Evolutionary conservation across 2,329 filamentous ascomycete species (phyloP), one percentile per base, ranked within the genome.

Genomic region (Delphinella strobiligena): DNA sequence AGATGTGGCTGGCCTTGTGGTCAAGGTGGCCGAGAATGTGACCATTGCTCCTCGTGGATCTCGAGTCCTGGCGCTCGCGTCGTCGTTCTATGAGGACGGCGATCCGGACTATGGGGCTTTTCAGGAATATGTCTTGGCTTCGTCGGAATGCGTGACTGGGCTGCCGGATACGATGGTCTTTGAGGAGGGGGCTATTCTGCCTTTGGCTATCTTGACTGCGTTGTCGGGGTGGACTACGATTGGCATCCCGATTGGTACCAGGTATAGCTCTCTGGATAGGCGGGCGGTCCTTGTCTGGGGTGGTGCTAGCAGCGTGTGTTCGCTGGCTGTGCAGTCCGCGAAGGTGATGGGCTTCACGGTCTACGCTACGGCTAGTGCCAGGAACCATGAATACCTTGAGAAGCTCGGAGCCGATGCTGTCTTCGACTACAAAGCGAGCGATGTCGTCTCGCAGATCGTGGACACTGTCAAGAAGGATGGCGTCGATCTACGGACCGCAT

Each of bases 221-320:
- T 49, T 63, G 12, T 34, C 16, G 14, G 42, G 31, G n/a, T n/a
- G n/a, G n/a, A n/a, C n/a, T n/a, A n/a, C n/a, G n/a, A n/a, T n/a
- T 42, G 39, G 35, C 38, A 17, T 10, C 44, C 17, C 45, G 45
- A 19, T 51, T 51, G 33, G 42, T 52, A 32, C 42, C 47, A 10
- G 49, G 47, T 17, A 41, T 47, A 17, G 29, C 14, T 45, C 2
- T 53, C 47, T 4, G 54, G 54, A 12, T 54, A 63, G 36, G 49
- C 55, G 34, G 30, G 49, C 55, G 34, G 30, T 67, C 0, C 47
- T 74, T 4, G 51, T 74, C 11, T 74, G 68, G 66, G 71, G 71
- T n/a, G 72, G 70, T 0, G 61, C 66, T 2, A 63, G 64, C 0
- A 60, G 57, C 12, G 65, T 69, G 0, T 68, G 69, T 1, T 60